Evolutionary conservation across 495 filamentous ascomycete genomes (phyloP), one percentile per base, ranked within the genome.

Genomic region (Xylaria cubensis): DNA sequence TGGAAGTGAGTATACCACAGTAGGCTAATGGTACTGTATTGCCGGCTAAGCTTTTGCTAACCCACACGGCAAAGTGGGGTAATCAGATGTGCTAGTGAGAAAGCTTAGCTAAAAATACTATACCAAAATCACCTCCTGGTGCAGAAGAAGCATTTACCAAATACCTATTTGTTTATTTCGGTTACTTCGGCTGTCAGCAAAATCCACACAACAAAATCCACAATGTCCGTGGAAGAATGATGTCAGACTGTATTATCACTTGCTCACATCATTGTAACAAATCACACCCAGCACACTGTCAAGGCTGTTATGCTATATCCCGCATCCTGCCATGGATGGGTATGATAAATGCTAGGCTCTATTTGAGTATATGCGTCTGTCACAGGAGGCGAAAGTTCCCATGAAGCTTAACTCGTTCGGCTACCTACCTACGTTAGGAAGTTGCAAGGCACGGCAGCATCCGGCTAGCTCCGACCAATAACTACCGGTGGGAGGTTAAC

Each of bases 391-490:
- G 39, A 64, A 44, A 42, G 13, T 24, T 29, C 61, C 36, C 1
- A 26, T n/a, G 21, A 64, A 64, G n/a, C 39, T 26, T 64, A 29
- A 42, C 36, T 26, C 21, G 21, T 46, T 64, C 61, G 39, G 61
- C 13, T 64, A 64, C 21, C 5, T 64, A 13, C 34, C 58, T 61
- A 19, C 24, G 61, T 64, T 64, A 42, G 61, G 61, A 42, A 42
- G 61, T 44, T 44, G 39, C 61, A 29, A 26, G 61, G 61, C 10
- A 64, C 39, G 61, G 61, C 39, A 64, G 8, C 39, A 63, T 63
- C 39, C 59, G 34, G 34, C 39, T 17, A 12, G 29, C 12, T 42
- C 10, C 36, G 36, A 36, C 61, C 61, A 44, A 64, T 64, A 44
- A 42, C n/a, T 44, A n/a, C 61, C 36, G n/a, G 26, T 64, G 13